Conservation (phyloP, 768 basidiomycete genomes). For the Rhizopogon rudus region DNA sequence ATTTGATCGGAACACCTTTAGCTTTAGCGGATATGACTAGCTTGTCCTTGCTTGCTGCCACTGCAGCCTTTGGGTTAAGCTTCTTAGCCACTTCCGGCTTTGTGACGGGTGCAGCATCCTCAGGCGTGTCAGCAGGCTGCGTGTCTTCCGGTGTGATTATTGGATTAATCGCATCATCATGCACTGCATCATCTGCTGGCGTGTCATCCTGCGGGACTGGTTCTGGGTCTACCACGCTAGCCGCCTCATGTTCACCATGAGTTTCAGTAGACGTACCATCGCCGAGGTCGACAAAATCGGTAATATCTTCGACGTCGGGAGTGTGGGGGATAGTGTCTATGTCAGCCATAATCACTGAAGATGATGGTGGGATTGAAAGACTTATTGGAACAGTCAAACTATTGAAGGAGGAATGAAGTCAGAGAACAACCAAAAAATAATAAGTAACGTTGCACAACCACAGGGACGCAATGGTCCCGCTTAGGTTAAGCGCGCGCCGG, state of each 20-base stretch:
- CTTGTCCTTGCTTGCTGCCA: constrained; percentile 25
- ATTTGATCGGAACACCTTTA: constrained; percentile 41
- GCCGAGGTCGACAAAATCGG: constrained; percentile 15
- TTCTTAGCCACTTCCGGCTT: constrained; percentile 22
- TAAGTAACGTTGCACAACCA: constrained; percentile 1
- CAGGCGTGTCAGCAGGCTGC: constrained; percentile 19
- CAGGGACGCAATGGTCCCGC: constrained; percentile 9
- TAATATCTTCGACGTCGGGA: constrained; percentile 14
- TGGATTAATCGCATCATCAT: constrained; percentile 11
- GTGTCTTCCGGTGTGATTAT: constrained; percentile 16
- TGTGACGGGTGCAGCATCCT: constrained; percentile 11
- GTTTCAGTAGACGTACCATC: constrained; percentile 17
- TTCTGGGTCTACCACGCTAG: constrained; percentile 28
- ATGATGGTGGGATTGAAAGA: constrained; percentile 10
- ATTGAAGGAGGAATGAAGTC: constrained; percentile 9
- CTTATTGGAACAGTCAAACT: constrained; percentile 6
- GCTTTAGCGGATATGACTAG: constrained; percentile 37
- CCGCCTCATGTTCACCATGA: constrained; percentile 35
- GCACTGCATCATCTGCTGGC: constrained; percentile 15
- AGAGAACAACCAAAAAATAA: constrained; percentile 9
- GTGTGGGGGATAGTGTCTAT: constrained; percentile 21
- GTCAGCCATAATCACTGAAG: constrained; percentile 33
- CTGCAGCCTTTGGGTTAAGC: constrained; percentile 21
- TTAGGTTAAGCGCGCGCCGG: background rate
- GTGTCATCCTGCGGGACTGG: constrained; percentile 14